Evolutionary conservation across 2,329 filamentous ascomycete genomes (phyloP), one percentile per base, ranked within the genome.

Genomic region (Aspergillus tanneri): DNA sequence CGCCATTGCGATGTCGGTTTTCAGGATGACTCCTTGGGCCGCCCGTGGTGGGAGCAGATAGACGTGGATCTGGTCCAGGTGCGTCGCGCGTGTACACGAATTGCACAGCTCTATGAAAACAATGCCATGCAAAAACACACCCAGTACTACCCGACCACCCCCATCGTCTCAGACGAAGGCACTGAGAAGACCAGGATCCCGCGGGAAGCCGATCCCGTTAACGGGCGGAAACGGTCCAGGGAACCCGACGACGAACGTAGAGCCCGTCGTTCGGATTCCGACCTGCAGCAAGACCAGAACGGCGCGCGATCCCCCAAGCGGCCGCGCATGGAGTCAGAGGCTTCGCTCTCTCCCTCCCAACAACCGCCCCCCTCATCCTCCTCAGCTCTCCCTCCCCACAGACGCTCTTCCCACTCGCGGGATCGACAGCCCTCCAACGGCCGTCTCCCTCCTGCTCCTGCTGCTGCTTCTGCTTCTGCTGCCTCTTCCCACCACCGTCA

Each of bases 41-140:
- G 83, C 58, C 80, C 91, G 0, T 99, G 93, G 93, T 99, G 92
- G 92, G 85, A 85, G 50, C 79, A 82, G 47, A 73, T 96, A 43
- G 82, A 83, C 25, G 87, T 90, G 27, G 81, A 84, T 54, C 77
- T 92, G 56, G 75, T 78, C 18, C 82, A 87, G 53, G 87, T 95
- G 54, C 73, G 80, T 34, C 80, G 79, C 58, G 89, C 90, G 3
- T 88, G 91, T 58, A 84, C 87, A 46, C 78, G 88, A 45, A 87
- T 96, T 76, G 81, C 83, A 27, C 82, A 73, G 27, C 66, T 76
- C 21, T 77, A 77, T 54, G 74, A 77, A 52, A 69, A 62, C 47
- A 70, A 70, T 46, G 65, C 71, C 10, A 57, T 73, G 37, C 71
- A 73, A 49, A 69, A 66, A 38, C 67, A 73, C 35, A 71, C 67